Conservation (phyloP, 148 eudicot genomes). For the Rhododendron simsii region DNA sequence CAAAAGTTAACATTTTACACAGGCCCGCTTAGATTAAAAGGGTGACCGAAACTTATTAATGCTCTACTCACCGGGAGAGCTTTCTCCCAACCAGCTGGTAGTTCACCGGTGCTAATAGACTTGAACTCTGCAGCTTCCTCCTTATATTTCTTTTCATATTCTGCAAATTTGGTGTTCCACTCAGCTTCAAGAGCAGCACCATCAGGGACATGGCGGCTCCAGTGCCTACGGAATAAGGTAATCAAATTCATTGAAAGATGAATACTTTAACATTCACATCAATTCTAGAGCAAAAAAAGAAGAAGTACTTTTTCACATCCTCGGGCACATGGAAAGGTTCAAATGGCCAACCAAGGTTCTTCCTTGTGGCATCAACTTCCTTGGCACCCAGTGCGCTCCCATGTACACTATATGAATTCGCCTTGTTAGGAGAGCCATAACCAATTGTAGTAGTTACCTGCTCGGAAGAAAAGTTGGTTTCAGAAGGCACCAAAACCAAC, state of each 20-base stretch:
- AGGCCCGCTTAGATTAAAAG: neutral
- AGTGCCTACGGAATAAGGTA: slow-evolving; percentile 46
- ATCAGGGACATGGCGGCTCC: slow-evolving; percentile 92
- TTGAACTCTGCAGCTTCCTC: slow-evolving; percentile 91
- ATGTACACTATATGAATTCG: slow-evolving; percentile 97
- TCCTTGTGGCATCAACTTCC: slow-evolving; percentile 95
- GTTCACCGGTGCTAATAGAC: slow-evolving; percentile 67
- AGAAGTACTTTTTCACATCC: slow-evolving; percentile 75
- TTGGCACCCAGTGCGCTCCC: slow-evolving; percentile 91
- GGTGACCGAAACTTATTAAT: neutral
- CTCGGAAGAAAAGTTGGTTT: neutral
- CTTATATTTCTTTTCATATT: slow-evolving; percentile 76
- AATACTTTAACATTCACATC: neutral
- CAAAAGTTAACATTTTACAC: neutral
- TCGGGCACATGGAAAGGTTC: slow-evolving; percentile 98
- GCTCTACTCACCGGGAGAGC: slow-evolving; percentile 81
- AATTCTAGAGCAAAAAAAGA: neutral
- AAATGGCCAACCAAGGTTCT: slow-evolving; percentile 86
- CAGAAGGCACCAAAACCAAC: neutral
- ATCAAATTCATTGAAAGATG: neutral
- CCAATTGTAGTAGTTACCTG: slow-evolving; percentile 99
- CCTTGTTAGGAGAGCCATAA: slow-evolving; percentile 92
- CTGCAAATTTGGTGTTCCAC: slow-evolving; percentile 88
- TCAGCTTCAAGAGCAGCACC: slow-evolving; percentile 92
- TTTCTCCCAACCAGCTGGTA: slow-evolving; percentile 94